Evolutionary conservation across 164 flowering plant genomes (phyloP).

Genomic region (Berberis thunbergii): DNA sequence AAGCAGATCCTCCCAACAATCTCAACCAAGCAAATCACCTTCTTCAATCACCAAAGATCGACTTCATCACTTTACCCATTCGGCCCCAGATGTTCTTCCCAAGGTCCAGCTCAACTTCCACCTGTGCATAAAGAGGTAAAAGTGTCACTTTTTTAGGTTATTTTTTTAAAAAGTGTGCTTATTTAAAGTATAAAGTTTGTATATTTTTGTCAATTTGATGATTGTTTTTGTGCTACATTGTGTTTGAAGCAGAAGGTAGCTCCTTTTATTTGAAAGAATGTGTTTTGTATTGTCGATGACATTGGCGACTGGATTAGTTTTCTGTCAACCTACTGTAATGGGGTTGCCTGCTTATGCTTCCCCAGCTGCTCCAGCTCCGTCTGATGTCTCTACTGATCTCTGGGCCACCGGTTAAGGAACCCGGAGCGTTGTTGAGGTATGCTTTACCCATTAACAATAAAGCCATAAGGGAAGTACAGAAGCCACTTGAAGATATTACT

Average conservation of each 20-base stretch:
- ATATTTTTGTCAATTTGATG: not conserved
- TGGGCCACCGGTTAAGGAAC: slow-evolving; percentile 97
- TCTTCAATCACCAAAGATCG: slow-evolving; percentile 4
- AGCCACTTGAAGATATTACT: slow-evolving; percentile 90
- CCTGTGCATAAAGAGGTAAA: not conserved
- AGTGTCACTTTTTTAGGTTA: not conserved
- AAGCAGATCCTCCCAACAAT: slow-evolving; percentile 10
- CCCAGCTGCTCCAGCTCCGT: slow-evolving; percentile 43
- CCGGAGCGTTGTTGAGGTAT: slow-evolving; percentile 76
- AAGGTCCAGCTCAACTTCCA: not conserved
- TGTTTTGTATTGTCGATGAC: slow-evolving; percentile 54
- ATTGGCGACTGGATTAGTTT: slow-evolving; percentile 57
- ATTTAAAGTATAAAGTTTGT: not conserved
- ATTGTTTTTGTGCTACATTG: not conserved
- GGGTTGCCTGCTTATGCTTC: slow-evolving; percentile 33
- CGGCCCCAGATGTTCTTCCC: not conserved
- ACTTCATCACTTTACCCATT: slow-evolving; percentile 7
- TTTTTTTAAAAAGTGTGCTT: not conserved
- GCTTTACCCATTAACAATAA: slow-evolving; percentile 89
- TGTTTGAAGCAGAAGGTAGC: slow-evolving; percentile 32
- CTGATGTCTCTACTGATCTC: slow-evolving; percentile 74
- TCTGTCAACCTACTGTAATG: slow-evolving; percentile 37
- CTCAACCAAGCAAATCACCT: slow-evolving; percentile 13
- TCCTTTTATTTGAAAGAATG: slow-evolving; percentile 51
- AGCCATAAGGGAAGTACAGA: slow-evolving; percentile 95